phyloP scores from a whole-genome alignment of 495 filamentous ascomycete species.

The Aspergillus panamensis region DNA sequence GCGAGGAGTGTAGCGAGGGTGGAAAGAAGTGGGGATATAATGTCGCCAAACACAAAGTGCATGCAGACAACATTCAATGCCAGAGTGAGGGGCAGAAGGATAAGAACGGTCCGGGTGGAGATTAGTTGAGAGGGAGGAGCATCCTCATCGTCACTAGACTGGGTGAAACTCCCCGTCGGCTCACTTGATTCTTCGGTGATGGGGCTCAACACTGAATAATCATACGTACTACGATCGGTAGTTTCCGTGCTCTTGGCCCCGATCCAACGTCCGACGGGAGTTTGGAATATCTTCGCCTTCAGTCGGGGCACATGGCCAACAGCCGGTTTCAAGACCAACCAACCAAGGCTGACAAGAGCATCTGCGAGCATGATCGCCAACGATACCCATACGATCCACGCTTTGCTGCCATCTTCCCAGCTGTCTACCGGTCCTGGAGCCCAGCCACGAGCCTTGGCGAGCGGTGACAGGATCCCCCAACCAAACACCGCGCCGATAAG shows the following conservation, averaged over 20 bases:
- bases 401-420: constrained; percentile 89
- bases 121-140: constrained; percentile 82
- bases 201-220: constrained; percentile 41
- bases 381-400: constrained; percentile 97
- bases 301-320: constrained; percentile 41
- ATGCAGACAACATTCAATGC: constrained; percentile 76
- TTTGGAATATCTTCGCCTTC: constrained; percentile 29
- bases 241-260: constrained; percentile 11
- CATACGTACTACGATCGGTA: constrained; percentile 26
- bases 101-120: constrained; percentile 62
- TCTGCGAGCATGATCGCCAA: constrained; percentile 96
- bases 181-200: constrained; percentile 24
- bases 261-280: constrained; percentile 27
- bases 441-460: constrained; percentile 84
- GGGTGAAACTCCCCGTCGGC: constrained; percentile 2
- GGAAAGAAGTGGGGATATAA: constrained; percentile 62
- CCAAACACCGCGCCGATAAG: constrained; percentile 84
- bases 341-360: constrained; percentile 80
- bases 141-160: constrained; percentile 55
- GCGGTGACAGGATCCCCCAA: constrained; percentile 86
- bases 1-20: constrained; percentile 80
- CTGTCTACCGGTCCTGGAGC: constrained; percentile 80
- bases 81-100: constrained; percentile 73
- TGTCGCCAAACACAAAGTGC: constrained; percentile 69
- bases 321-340: constrained; percentile 65